These are phyloP conservation scores for Diaporthe destruens DNA, from an alignment of 2,329 filamentous ascomycete species.

Conservation along the genomic window DNA sequence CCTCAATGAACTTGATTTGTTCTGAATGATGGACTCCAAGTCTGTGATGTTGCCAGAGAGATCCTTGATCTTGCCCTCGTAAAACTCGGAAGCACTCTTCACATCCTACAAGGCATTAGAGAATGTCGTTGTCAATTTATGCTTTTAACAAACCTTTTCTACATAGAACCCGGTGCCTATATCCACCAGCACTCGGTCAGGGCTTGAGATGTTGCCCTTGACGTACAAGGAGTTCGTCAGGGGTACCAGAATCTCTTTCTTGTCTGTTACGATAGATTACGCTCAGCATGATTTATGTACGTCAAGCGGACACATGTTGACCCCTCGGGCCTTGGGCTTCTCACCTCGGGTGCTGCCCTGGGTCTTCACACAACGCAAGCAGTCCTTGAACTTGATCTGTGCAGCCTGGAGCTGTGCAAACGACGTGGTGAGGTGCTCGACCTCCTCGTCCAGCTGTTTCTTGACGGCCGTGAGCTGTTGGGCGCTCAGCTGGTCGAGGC, in stretches of 20 bases:
- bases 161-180: slow-evolving; percentile 95
- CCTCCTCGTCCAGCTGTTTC: slow-evolving; percentile 94
- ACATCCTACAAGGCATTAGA: slow-evolving; percentile 56
- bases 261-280: slow-evolving; percentile 45
- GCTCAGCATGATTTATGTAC: slow-evolving; percentile 1
- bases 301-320: not conserved
- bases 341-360: slow-evolving; percentile 44
- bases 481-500: slow-evolving; percentile 80
- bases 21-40: slow-evolving; percentile 68
- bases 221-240: slow-evolving; percentile 96
- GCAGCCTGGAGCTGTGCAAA: slow-evolving; percentile 91
- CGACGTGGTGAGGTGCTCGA: slow-evolving; percentile 92
- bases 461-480: slow-evolving; percentile 93
- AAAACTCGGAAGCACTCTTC: slow-evolving; percentile 67
- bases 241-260: slow-evolving; percentile 83
- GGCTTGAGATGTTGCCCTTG: slow-evolving; percentile 80
- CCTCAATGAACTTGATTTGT: slow-evolving; percentile 86
- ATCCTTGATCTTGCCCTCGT: slow-evolving; percentile 68
- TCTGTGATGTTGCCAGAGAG: slow-evolving; percentile 67
- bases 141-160: slow-evolving; percentile 76
- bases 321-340: slow-evolving; percentile 49
- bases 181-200: slow-evolving; percentile 87
- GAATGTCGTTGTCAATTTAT: too few species aligned
- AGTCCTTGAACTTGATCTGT: slow-evolving; percentile 93
- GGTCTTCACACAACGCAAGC: slow-evolving; percentile 79